Percentiles rank a stretch among this genome's conserved stretches.
Evolutionary conservation across 169 alveolate genomes (phyloP).

Genomic region (Eimeria praecox): DNA sequence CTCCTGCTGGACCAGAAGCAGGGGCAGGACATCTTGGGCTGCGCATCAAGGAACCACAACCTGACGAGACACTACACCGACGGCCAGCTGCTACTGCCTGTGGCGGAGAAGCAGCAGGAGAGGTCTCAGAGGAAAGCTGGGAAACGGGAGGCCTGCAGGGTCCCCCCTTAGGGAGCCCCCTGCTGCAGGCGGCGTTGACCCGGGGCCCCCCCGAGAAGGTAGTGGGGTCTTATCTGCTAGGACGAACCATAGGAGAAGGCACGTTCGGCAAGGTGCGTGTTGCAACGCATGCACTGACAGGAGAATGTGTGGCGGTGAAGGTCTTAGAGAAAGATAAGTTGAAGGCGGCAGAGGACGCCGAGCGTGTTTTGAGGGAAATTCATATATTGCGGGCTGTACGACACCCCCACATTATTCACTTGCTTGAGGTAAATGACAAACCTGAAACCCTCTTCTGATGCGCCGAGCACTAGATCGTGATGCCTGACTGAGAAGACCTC

Average conservation of each 20-base stretch:
- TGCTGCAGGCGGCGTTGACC: slow-evolving; percentile 35
- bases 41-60: background rate
- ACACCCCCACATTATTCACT: slow-evolving; percentile 89
- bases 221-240: slow-evolving; percentile 89
- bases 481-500: background rate
- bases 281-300: slow-evolving; percentile 94
- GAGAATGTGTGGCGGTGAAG: slow-evolving; percentile 87
- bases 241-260: slow-evolving; percentile 95
- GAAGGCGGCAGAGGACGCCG: slow-evolving; percentile 93
- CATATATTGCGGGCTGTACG: slow-evolving; percentile 88
- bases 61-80: background rate
- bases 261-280: slow-evolving; percentile 96
- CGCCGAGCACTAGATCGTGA: no score
- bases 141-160: background rate
- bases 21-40: no score
- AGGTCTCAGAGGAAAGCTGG: background rate
- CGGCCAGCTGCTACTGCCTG: background rate
- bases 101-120: background rate
- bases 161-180: background rate
- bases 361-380: slow-evolving; percentile 94
- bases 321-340: slow-evolving; percentile 88
- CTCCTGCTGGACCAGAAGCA: background rate
- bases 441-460: background rate
- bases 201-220: slow-evolving; percentile 71
- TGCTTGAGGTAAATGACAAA: slow-evolving; percentile 84